A percentile compares a stretch with the other conserved stretches of the same genome.
phyloP scores from a whole-genome alignment of 305 asterid species.

The Plantago lanceolata region DNA sequence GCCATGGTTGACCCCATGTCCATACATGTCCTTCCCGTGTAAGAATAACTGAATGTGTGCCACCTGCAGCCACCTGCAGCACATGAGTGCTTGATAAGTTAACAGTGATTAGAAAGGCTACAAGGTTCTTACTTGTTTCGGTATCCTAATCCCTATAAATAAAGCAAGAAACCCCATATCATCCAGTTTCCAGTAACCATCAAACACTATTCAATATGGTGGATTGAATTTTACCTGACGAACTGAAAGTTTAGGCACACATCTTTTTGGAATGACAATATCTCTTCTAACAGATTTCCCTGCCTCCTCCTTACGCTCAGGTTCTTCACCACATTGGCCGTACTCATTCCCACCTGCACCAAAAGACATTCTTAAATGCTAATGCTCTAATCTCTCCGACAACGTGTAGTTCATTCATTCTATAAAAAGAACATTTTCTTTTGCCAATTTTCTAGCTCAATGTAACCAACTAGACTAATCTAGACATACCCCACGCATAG shows the following conservation, averaged over 20 bases:
- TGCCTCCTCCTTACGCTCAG: conserved; percentile 87
- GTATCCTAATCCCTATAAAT: neutral
- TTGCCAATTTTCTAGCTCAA: conserved; percentile 6
- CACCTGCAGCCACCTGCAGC: conserved; percentile 97
- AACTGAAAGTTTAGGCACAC: conserved; percentile 87
- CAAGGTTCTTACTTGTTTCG: neutral
- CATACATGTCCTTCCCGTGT: conserved; percentile 94
- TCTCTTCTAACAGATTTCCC: conserved; percentile 88
- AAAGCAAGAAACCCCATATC: neutral
- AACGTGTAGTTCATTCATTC: conserved; percentile 8
- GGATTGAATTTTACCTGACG: conserved; percentile 59
- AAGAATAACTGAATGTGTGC: conserved; percentile 94
- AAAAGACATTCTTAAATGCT: conserved; percentile 6
- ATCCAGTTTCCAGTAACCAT: conserved; percentile 7
- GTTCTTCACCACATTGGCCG: conserved; percentile 98
- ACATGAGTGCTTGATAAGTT: conserved; percentile 23
- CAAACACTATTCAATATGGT: conserved; percentile 7
- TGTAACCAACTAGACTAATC: conserved; percentile 5
- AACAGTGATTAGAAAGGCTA: conserved; percentile 15
- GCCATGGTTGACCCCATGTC: conserved; percentile 99
- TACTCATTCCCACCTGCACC: conserved; percentile 93
- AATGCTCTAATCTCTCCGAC: neutral
- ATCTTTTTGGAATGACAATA: conserved; percentile 83
- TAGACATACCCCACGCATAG: conserved; percentile 85
- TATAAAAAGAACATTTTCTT: conserved; percentile 7